These are phyloP conservation scores for Dipteronia sinensis DNA, from an alignment of 345 rosid species.

Conservation along the genomic window DNA sequence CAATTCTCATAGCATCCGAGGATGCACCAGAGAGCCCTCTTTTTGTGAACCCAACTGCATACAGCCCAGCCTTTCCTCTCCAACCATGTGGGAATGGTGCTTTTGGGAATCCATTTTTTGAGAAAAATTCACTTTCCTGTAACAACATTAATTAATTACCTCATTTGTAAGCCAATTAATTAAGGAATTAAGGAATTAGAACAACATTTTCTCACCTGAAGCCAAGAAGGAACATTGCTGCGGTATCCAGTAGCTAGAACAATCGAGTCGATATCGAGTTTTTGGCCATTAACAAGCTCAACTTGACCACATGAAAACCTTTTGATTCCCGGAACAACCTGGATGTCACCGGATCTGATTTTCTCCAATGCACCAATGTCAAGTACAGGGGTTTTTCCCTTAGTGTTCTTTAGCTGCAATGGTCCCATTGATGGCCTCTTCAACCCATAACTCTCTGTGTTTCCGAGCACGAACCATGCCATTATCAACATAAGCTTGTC, in stretches of 20 bases:
- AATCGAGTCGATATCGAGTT: conserved; percentile 58
- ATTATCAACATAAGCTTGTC: conserved; percentile 61
- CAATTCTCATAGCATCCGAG: conserved; percentile 68
- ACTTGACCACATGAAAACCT: conserved; percentile 52
- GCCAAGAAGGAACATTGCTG: conserved; percentile 57
- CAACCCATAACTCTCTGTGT: conserved; percentile 55
- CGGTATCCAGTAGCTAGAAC: conserved; percentile 73
- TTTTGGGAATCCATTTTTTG: conserved; percentile 72
- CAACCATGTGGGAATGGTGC: conserved; percentile 71
- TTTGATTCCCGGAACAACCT: conserved; percentile 74
- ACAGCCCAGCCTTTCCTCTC: conserved; percentile 80
- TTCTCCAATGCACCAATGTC: conserved; percentile 76
- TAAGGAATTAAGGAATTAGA: neutral
- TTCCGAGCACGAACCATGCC: conserved; percentile 62
- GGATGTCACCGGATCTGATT: conserved; percentile 65
- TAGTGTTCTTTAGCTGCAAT: conserved; percentile 51
- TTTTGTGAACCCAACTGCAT: conserved; percentile 91
- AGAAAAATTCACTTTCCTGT: conserved; percentile 81
- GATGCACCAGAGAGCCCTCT: conserved; percentile 92
- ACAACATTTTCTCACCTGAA: conserved; percentile 54
- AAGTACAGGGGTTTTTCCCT: conserved; percentile 80
- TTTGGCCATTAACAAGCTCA: conserved; percentile 60
- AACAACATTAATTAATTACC: too few relatives aligned
- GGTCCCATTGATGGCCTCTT: conserved; percentile 77
- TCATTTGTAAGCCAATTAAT: too few relatives aligned